Base-by-base conservation (phyloP, 805 yeast genomes). In the Monosporozyma siamensis region DNA sequence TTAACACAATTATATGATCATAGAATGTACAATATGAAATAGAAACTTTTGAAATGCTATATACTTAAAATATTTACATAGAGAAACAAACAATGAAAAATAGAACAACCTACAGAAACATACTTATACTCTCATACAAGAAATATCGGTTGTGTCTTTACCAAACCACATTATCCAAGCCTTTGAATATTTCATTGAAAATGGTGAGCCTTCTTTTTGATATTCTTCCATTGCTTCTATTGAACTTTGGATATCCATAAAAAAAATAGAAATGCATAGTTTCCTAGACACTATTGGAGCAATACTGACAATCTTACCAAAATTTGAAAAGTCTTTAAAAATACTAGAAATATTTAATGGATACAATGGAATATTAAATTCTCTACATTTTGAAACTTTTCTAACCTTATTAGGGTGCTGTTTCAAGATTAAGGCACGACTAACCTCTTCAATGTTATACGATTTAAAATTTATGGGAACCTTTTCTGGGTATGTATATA, bases 91-190 rank as follows among this genome's bases (percentile, higher is more conserved):
- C n/a, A n/a, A n/a, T n/a, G n/a, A n/a, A n/a, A n/a, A n/a, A n/a
- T n/a, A n/a, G n/a, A n/a, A n/a, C n/a, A n/a, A n/a, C n/a, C n/a
- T n/a, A n/a, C n/a, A n/a, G n/a, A n/a, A n/a, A n/a, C n/a, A n/a
- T n/a, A n/a, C n/a, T n/a, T n/a, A n/a, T n/a, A n/a, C n/a, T n/a
- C n/a, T n/a, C 18, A 27, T 12, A 12, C 37, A 22, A 4, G 78
- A 77, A 44, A 60, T 67, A 49, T 82, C 88, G 6, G 84, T 69
- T 1, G 75, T 73, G 57, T 84, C 94, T 35, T 70, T 71, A 0
- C 82, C 84, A 49, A 75, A 84, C 77, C 78, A 72, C 1, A 80
- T 61, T 6, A 68, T 60, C 92, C 92, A 84, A 4, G 66, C 73
- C 9, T 56, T 58, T 51, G 46, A 48, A 41, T 79, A 83, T 49